Conservation (phyloP, 2,329 filamentous ascomycete genomes). For the Delphinella strobiligena region DNA sequence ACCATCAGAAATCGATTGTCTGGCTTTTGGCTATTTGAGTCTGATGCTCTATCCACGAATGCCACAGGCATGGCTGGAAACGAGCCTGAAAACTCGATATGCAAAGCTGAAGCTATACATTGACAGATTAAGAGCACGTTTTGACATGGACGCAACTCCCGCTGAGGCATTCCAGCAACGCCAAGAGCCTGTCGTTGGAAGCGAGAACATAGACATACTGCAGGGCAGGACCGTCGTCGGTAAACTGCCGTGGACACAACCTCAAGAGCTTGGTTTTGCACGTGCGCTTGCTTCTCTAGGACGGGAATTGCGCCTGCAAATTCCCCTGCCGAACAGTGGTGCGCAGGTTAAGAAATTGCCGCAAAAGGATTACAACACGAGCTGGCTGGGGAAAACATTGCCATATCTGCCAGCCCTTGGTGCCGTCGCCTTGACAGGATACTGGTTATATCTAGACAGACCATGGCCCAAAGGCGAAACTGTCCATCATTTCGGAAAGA, state of each 20-base stretch:
- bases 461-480: slow-evolving; percentile 21
- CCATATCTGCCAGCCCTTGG: slow-evolving; percentile 1
- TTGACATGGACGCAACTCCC: slow-evolving; percentile 12
- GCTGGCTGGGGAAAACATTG: background rate
- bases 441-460: slow-evolving; percentile 8
- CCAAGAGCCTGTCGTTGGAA: background rate
- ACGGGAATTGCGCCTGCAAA: slow-evolving; percentile 1
- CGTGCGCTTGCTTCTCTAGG: slow-evolving; percentile 2
- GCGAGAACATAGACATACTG: background rate
- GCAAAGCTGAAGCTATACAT: slow-evolving; percentile 26
- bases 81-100: slow-evolving; percentile 41
- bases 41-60: slow-evolving; percentile 55
- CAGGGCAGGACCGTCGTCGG: background rate
- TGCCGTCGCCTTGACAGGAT: slow-evolving; percentile 8
- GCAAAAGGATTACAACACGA: background rate
- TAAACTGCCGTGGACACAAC: slow-evolving; percentile 4
- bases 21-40: slow-evolving; percentile 68
- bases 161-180: slow-evolving; percentile 4
- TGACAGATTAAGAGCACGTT: slow-evolving; percentile 12
- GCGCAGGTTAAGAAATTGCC: slow-evolving; percentile 1
- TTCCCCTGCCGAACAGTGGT: slow-evolving; percentile 4
- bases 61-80: slow-evolving; percentile 50
- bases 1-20: slow-evolving; percentile 61
- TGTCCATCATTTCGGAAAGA: slow-evolving; percentile 22
- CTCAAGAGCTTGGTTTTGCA: background rate